A percentile compares a stretch with the other conserved stretches of the same genome.
Evolutionary conservation across 2,329 filamentous ascomycete species (phyloP).

Genomic region (Orbilia oligospora): DNA sequence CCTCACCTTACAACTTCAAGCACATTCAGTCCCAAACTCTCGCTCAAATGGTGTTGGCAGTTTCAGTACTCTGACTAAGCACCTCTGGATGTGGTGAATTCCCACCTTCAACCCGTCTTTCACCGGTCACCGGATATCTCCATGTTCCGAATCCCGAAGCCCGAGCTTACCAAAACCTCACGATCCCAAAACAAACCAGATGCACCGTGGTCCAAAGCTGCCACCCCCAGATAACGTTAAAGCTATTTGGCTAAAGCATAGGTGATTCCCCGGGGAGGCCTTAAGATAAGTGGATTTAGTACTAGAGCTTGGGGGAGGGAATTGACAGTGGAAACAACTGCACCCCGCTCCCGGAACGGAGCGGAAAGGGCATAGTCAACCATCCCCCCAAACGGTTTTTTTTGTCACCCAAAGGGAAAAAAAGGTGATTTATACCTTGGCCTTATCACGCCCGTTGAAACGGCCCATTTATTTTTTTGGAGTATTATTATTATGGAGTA

Average conservation of each 20-base stretch:
- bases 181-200: neutral
- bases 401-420: neutral
- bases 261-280: neutral
- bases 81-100: slow-evolving; percentile 13
- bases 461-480: no score
- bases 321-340: no score
- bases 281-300: neutral
- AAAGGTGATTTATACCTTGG: neutral
- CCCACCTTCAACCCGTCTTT: neutral
- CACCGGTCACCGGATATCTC: slow-evolving; percentile 32
- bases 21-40: no score
- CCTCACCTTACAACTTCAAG: no score
- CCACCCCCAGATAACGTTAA: slow-evolving; percentile 10
- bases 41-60: slow-evolving; percentile 2
- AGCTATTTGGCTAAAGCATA: neutral
- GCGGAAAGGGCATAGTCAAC: slow-evolving; percentile 29
- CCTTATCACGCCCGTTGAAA: neutral
- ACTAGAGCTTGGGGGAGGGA: neutral
- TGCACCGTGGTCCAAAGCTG: neutral
- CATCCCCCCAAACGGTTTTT: neutral
- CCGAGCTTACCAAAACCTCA: slow-evolving; percentile 9
- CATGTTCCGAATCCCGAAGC: slow-evolving; percentile 25
- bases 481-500: neutral
- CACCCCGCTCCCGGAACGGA: slow-evolving; percentile 48
- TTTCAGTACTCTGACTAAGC: slow-evolving; percentile 25